Percentiles rank a stretch among this genome's conserved stretches.
These are phyloP conservation scores for Penstemon barbatus DNA, from an alignment of 257 asterid genomes.

Conservation along the genomic window DNA sequence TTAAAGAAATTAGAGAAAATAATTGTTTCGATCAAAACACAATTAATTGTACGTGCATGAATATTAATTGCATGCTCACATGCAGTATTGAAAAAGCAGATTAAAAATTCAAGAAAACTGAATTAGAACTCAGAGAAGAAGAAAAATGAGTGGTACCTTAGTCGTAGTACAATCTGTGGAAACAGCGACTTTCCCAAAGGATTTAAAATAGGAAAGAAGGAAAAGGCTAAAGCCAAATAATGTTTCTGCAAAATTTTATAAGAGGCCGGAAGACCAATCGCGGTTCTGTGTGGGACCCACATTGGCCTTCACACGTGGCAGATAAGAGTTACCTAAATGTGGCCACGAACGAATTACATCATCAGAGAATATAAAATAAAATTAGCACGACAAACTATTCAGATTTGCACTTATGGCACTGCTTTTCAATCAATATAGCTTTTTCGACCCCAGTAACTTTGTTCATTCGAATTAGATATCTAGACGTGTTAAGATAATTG, in stretches of 20 bases:
- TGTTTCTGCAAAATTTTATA: slow-evolving; percentile 46
- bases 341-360: slow-evolving; percentile 42
- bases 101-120: slow-evolving; percentile 1
- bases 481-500: too few relatives aligned
- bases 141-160: slow-evolving; percentile 18
- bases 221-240: slow-evolving; percentile 34
- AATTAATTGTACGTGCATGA: slow-evolving; percentile 6
- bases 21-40: too few relatives aligned
- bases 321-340: slow-evolving; percentile 54
- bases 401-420: slow-evolving; percentile 24
- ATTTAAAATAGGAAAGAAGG: slow-evolving; percentile 25
- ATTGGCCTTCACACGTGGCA: slow-evolving; percentile 46
- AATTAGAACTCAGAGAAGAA: background rate
- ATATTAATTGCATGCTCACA: background rate
- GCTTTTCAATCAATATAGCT: background rate
- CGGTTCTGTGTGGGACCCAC: slow-evolving; percentile 46
- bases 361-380: background rate
- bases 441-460: background rate
- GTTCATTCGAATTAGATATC: background rate
- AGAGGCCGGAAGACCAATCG: slow-evolving; percentile 69
- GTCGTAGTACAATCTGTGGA: background rate
- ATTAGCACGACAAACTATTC: background rate
- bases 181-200: slow-evolving; percentile 18
- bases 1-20: too few relatives aligned
- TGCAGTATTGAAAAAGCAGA: too few relatives aligned